Base-by-base conservation (phyloP, 1,284 basidiomycete genomes). In the Heterobasidion parviporum region DNA sequence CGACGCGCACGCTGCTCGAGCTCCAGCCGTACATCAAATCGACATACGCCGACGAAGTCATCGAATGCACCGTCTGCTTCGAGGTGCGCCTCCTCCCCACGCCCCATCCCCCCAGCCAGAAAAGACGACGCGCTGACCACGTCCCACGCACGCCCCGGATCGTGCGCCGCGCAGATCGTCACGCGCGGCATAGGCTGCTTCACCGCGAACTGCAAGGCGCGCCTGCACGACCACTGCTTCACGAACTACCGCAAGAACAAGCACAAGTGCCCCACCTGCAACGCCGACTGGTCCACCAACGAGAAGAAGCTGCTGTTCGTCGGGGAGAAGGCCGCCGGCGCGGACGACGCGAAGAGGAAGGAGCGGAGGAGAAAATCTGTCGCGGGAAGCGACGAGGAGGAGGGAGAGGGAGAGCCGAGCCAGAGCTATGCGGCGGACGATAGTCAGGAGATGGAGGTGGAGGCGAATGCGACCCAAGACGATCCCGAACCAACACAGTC, bases 21-120 rank as follows among this genome's bases (percentile, higher is more conserved):
- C 80, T 95, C 8, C 70, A 75, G 15, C 75, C 78, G 1, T 95
- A 94, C 65, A 76, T 95, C 54, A 84, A 82, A 61, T 76, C 80
- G 26, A 85, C 83, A 14, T 95, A 87, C 66, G 75, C 84, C 0
- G 83, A 89, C 5, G 83, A 86, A 49, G 68, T 83, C n/a, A 64
- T 83, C 1, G 85, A 89, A 61, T 94, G 92, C 63, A 80, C 79
- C 2, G 78, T 86, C 53, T 95, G 92, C 72, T 70, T 80, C 61
- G 86, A 90, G 69, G 83, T 89, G 54, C 58, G 74, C 52, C 8
- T 43, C 45, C 32, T 10, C 45, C 15, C 16, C 6, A 7, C 10
- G 34, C 15, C 7, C 10, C 16, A n/a, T 54, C 15, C 5, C 9
- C 8, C 14, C 36, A 43, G 16, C 9, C 16, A 26, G 26, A 26